Evolutionary conservation across 2,329 filamentous ascomycete species (phyloP), one percentile per base, ranked within the genome.

Genomic region (Clarireedia hainanense): DNA sequence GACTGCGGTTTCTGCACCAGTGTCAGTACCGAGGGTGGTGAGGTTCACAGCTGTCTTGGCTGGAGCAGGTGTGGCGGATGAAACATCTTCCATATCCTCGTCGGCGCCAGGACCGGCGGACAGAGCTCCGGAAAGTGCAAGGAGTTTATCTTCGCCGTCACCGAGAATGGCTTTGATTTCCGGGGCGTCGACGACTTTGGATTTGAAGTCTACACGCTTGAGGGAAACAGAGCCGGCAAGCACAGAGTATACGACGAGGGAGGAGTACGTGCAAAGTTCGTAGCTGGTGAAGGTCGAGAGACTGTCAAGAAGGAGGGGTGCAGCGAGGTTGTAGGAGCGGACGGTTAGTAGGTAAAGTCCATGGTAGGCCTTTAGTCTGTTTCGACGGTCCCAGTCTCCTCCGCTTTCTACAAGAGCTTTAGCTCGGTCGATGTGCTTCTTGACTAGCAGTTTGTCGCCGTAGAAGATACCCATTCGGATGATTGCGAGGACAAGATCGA

Each of bases 221-320:
- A 99, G 81, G 47, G 92, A 94, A 24, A 97, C 86, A 6, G 91
- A 95, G 57, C 94, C 94, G 37, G 94, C 91, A 36, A 99, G 84
- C 23, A 97, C 92, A 1, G 94, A 91, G 76, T 97, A 99, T 56
- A 96, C 85, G 51, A 99, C 94, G 24, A 99, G 83, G 59, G 84
- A 88, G 57, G 91, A 96, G 77, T 99, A 99, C 63, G 87, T 92
- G 84, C 94, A 99, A 50, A 99, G 84, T 74, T 99, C 94, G 76
- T 96, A 96, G 72, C 91, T 96, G 60, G 94, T 99, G 73, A 99
- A 99, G 23, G 94, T 99, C 27, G 92, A 96, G 63, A 99, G 80
- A 69, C 90, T 96, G 78, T 99, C 94, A 68, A 99, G 89, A 50
- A 99, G 86, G 10, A 96, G 82, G 42, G 94, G 92, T 2, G 94